Evolutionary conservation across 2,329 filamentous ascomycete species (phyloP), one percentile per base, ranked within the genome.

Genomic region (Aspergillus sp.): DNA sequence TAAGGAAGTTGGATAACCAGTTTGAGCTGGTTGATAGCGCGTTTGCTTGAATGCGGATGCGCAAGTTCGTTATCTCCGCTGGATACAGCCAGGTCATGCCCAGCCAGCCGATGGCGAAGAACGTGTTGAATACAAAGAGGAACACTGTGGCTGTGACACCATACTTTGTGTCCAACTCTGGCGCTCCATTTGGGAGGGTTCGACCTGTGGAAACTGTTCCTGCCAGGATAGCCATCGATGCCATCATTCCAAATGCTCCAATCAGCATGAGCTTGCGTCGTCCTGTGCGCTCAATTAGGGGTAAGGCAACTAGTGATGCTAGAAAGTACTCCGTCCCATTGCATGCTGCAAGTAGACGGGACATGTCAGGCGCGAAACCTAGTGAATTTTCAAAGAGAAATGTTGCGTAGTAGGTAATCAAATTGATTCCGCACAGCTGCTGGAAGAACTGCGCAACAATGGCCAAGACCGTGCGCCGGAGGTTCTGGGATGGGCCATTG

Each of bases 81-180:
- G 77, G 67, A 34, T 69, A 66, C n/a, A 66, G 51, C 84, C 83
- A 88, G 0, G 84, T 83, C 8, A 86, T 76, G 9, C 84, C 83
- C 4, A 86, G 68, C 82, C 82, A 86, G 30, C 57, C 59, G 13
- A 55, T 55, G 6, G 57, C 60, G n/a, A 62, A 64, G 51, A 57
- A 53, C 5, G 57, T 57, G 55, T 62, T 64, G 30, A 58, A 64
- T 1, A 59, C 24, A 50, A 64, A 64, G 33, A 64, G 49, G 22
- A 60, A 58, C 15, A 64, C 61, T 65, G 87, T 19, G 0, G 41
- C 41, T 9, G 19, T 45, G 41, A 22, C 11, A 1, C 27, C 27
- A 9, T 30, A 30, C 4, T 30, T 30, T 4, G 27, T 30, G 1
- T 30, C 3, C 27, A 30, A 9, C 27, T 30, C 27, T 30, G 27